These are phyloP conservation scores for Microdochium paspali DNA, from an alignment of 2,329 filamentous ascomycete genomes.

Conservation along the genomic window DNA sequence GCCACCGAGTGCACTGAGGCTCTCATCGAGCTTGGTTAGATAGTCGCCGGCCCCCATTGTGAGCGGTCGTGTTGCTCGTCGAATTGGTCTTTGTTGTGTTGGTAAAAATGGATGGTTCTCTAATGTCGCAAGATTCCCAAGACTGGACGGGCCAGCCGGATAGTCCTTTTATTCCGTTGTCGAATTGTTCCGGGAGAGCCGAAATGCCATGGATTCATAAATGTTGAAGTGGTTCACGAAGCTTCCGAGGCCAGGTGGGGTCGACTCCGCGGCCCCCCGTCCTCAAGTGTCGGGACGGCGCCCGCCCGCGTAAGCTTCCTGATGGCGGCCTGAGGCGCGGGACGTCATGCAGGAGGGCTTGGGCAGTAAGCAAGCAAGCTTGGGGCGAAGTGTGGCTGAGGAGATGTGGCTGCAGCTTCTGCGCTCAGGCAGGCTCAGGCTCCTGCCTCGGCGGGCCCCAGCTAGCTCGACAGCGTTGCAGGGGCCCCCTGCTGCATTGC, in stretches of 20 bases:
- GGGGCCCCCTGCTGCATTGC: not conserved
- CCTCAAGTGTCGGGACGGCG: no score
- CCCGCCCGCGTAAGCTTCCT: no score
- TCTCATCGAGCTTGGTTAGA: slow-evolving; percentile 61
- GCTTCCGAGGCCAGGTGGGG: not conserved
- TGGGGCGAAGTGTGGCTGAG: not conserved
- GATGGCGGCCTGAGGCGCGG: no score
- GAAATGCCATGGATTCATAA: not conserved
- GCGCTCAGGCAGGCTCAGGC: not conserved
- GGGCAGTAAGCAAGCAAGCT: not conserved
- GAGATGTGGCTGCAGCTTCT: not conserved
- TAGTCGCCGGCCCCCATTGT: slow-evolving; percentile 14
- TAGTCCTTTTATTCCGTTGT: not conserved
- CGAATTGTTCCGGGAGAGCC: not conserved
- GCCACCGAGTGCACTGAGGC: slow-evolving; percentile 58
- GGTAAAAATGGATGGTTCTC: not conserved
- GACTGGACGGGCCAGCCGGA: not conserved
- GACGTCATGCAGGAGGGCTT: no score
- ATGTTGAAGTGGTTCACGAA: not conserved
- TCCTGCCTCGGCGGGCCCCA: no score
- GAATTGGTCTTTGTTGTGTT: not conserved
- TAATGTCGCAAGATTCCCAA: not conserved
- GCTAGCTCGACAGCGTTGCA: not conserved
- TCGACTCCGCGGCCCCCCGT: not conserved
- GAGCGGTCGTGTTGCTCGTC: not conserved